These are phyloP conservation scores for Westerdykella sp. DNA, from an alignment of 2,329 filamentous ascomycete genomes.

Conservation along the genomic window DNA sequence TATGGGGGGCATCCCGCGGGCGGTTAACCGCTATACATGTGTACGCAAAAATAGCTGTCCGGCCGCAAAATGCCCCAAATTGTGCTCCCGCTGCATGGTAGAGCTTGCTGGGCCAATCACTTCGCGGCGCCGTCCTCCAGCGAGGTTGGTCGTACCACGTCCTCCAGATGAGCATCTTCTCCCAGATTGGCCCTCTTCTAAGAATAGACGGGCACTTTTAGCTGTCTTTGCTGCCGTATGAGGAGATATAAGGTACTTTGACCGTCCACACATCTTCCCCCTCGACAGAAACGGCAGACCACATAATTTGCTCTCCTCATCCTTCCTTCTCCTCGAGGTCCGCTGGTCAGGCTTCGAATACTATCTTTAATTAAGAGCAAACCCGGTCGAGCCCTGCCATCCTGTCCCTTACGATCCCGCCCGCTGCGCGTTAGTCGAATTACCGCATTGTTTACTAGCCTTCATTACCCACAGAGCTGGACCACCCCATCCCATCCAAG, in stretches of 20 bases:
- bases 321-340: slow-evolving; percentile 28
- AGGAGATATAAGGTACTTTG: slow-evolving; percentile 45
- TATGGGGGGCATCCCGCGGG: slow-evolving; percentile 10
- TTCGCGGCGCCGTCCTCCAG: neutral
- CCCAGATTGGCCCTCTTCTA: slow-evolving; percentile 35
- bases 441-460: slow-evolving; percentile 38
- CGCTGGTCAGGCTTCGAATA: slow-evolving; percentile 47
- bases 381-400: slow-evolving; percentile 37
- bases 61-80: slow-evolving; percentile 32
- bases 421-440: slow-evolving; percentile 37
- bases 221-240: slow-evolving; percentile 32
- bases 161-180: neutral
- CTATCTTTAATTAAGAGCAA: slow-evolving; percentile 42
- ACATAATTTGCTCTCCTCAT: slow-evolving; percentile 45
- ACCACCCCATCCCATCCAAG: slow-evolving; percentile 23
- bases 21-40: slow-evolving; percentile 36
- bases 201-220: slow-evolving; percentile 46
- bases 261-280: slow-evolving; percentile 22
- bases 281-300: slow-evolving; percentile 33
- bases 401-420: slow-evolving; percentile 40
- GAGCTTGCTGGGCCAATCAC: slow-evolving; percentile 28
- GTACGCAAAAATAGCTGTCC: slow-evolving; percentile 15
- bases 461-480: slow-evolving; percentile 37
- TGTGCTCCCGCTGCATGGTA: slow-evolving; percentile 24
- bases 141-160: too few species aligned